Percentiles rank a stretch among this genome's conserved stretches.
These are phyloP conservation scores for Celoporthe dispersa DNA, from an alignment of 2,329 filamentous ascomycete species.

Conservation along the genomic window DNA sequence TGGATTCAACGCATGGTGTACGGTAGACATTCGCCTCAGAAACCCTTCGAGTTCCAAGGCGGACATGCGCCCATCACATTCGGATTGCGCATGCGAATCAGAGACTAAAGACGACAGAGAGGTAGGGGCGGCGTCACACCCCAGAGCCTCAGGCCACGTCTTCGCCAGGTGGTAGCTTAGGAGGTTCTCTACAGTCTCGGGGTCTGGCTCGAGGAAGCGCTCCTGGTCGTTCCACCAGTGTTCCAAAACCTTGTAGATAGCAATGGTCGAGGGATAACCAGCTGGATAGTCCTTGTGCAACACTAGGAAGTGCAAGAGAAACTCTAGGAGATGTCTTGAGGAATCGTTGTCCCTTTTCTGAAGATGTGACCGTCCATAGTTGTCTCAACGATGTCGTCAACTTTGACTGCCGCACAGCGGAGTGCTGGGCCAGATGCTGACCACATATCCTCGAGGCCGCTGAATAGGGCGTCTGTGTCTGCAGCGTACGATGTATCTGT, in stretches of 20 bases:
- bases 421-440: not conserved
- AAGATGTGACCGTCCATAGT: not conserved
- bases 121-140: not conserved
- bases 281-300: not conserved
- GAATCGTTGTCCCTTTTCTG: too few relatives aligned
- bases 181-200: not conserved
- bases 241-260: not conserved
- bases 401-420: not conserved
- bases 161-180: not conserved
- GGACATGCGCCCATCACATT: not conserved
- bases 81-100: not conserved
- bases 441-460: not conserved
- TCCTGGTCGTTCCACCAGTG: not conserved
- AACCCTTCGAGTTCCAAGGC: not conserved
- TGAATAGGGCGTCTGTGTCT: not conserved
- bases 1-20: not conserved
- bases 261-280: not conserved
- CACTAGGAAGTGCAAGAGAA: not conserved
- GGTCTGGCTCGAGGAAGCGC: not conserved
- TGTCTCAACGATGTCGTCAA: not conserved
- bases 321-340: not conserved
- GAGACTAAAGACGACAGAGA: not conserved
- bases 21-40: not conserved
- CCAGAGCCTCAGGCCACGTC: not conserved
- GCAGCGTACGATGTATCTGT: too few relatives aligned